Evolutionary conservation across 2,329 filamentous ascomycete genomes (phyloP).

Genomic region (Venturia pyrina): DNA sequence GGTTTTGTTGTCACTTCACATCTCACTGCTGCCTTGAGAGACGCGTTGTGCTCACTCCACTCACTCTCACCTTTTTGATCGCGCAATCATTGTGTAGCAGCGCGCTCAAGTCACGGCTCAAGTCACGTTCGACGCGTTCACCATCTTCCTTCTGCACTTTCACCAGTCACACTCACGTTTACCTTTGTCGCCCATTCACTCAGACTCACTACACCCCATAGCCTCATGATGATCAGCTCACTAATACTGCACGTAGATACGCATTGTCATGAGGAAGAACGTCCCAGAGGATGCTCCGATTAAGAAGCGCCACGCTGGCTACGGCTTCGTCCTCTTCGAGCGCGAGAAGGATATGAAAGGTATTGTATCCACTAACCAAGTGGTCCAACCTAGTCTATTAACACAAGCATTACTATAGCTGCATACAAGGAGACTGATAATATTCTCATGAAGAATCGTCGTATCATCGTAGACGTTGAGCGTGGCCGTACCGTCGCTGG

Average conservation of each 20-base stretch:
- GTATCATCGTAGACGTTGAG: constrained; percentile 91
- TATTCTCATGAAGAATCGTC: constrained; percentile 83
- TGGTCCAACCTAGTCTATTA: constrained; percentile 16
- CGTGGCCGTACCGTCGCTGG: constrained; percentile 86
- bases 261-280: constrained; percentile 72
- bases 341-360: constrained; percentile 99
- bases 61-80: background rate
- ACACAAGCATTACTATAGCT: constrained; percentile 50
- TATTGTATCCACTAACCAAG: constrained; percentile 37
- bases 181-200: background rate
- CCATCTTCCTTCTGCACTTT: background rate
- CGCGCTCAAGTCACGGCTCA: background rate
- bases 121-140: background rate
- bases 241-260: constrained; percentile 49
- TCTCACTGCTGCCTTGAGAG: background rate
- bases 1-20: constrained; percentile 16
- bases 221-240: background rate
- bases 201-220: background rate
- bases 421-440: constrained; percentile 84
- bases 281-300: constrained; percentile 50
- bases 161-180: background rate
- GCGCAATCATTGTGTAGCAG: background rate
- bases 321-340: constrained; percentile 95
- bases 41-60: background rate
- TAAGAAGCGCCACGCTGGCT: constrained; percentile 68